Evolutionary conservation across 371 early-diverging fungal species (phyloP), one percentile per base, ranked within the genome.

Genomic region (Mortierella sp.): DNA sequence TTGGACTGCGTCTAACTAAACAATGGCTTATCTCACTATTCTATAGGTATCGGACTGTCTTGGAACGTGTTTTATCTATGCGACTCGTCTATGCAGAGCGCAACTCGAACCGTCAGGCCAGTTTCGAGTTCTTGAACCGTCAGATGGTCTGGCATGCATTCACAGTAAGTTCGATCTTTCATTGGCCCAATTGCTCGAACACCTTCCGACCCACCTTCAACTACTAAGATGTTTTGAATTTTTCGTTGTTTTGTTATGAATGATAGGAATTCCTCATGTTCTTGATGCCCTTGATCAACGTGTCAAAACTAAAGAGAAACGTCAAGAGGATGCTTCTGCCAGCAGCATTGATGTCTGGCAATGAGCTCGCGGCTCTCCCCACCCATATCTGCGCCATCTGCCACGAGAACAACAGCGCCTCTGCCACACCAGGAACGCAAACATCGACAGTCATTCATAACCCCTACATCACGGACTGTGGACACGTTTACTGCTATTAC

Each of bases 81-180:
- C 90, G 96, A 44, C 89, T 97, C 31, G 96, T 97, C 10, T 96
- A 95, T 83, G 91, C 92, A 19, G 92, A 94, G 61, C 93, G 95
- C 57, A 94, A 95, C 40, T 88, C 95, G 76, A 89, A 93, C 69
- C 93, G 97, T 64, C 92, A 93, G 79, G 94, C 97, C 67, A 96
- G 95, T 82, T 97, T 96, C 82, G 98, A 97, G 82, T 97, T 96
- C 80, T 90, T 98, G 85, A 98, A 98, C 84, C 91, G 98, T 48
- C 97, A 98, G 89, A 91, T 97, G 87, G 96, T 97, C 67, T 97
- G 98, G 98, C 95, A 96, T 48, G 96, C 97, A 64, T 97, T 98
- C 80, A 97, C 97, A 31, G 96, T 95, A 92, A 80, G 92, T 82
- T 31, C 31, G 37, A 31, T 31, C 21, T 1, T 28, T 6, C 46